Conservation (phyloP, 768 basidiomycete genomes). For the Suillus americanus region DNA sequence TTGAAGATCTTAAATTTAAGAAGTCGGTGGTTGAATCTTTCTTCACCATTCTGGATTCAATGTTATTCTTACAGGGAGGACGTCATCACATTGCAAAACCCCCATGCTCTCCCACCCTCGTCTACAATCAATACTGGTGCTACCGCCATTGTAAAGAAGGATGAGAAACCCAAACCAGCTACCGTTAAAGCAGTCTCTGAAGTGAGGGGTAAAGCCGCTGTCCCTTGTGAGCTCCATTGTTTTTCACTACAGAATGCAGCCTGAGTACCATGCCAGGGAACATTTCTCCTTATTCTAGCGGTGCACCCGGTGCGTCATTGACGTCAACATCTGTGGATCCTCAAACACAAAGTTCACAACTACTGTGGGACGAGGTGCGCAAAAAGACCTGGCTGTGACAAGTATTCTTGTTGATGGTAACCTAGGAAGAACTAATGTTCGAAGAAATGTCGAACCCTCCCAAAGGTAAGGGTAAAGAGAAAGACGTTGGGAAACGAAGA, state of each 20-base stretch:
- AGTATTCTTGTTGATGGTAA: neutral
- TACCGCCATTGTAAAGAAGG: conserved; percentile 34
- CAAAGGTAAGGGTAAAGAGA: conserved; percentile 90
- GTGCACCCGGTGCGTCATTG: conserved; percentile 87
- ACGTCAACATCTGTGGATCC: conserved; percentile 92
- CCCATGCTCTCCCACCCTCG: conserved; percentile 69
- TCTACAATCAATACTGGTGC: conserved; percentile 40
- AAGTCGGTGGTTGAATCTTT: conserved; percentile 48
- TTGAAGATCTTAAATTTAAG: conserved; percentile 82
- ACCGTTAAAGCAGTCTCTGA: conserved; percentile 34
- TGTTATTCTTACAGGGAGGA: conserved; percentile 55
- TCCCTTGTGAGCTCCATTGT: conserved; percentile 57
- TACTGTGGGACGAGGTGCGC: conserved; percentile 89
- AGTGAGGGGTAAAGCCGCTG: conserved; percentile 51
- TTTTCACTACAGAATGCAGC: neutral
- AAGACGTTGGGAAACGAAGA: conserved; percentile 85
- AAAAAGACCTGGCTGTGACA: neutral
- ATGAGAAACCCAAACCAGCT: conserved; percentile 30
- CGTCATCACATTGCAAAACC: conserved; percentile 92
- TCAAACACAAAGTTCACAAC: conserved; percentile 60
- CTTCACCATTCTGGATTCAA: conserved; percentile 3
- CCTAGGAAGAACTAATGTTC: conserved; percentile 94
- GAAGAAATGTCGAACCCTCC: conserved; percentile 81
- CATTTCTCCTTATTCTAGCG: conserved; percentile 87
- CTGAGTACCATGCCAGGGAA: conserved; percentile 57